These are phyloP conservation scores for Microbotryomycetes sp. DNA, from an alignment of 1,284 basidiomycete genomes.

Conservation along the genomic window DNA sequence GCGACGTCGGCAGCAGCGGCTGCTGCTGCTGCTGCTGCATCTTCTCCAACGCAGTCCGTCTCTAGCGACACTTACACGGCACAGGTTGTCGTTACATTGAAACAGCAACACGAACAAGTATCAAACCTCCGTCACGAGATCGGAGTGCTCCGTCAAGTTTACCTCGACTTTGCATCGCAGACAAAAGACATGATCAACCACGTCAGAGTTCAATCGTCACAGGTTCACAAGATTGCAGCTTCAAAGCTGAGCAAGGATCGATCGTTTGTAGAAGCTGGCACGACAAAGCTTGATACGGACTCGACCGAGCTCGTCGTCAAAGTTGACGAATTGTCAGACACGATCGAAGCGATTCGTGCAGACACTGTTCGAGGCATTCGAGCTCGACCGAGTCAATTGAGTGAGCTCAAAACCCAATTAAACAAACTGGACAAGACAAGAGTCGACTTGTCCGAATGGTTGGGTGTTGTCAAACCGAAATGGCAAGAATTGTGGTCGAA, in stretches of 20 bases:
- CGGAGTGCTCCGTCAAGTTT: conserved; percentile 86
- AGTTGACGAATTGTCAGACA: conserved; percentile 89
- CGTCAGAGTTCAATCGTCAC: conserved; percentile 72
- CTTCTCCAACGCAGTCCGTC: conserved; percentile 4
- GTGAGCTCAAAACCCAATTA: conserved; percentile 66
- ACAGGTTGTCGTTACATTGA: conserved; percentile 70
- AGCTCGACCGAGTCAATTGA: conserved; percentile 54
- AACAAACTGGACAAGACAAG: conserved; percentile 62
- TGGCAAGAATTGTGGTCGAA: conserved; percentile 99
- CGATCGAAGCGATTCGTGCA: conserved; percentile 80
- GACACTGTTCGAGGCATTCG: conserved; percentile 83
- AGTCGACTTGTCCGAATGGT: conserved; percentile 70
- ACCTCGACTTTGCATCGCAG: conserved; percentile 82
- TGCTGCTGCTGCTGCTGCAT: conserved; percentile 43
- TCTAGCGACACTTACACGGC: conserved; percentile 3
- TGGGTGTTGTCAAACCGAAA: conserved; percentile 83
- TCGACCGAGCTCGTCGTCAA: conserved; percentile 85
- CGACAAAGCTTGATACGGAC: conserved; percentile 76
- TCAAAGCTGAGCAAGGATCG: conserved; percentile 73
- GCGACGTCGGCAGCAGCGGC: conserved; percentile 41
- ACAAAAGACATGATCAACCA: conserved; percentile 75
- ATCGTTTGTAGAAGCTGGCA: conserved; percentile 83
- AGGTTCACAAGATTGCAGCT: conserved; percentile 75
- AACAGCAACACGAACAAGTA: conserved; percentile 87
- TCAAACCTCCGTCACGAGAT: conserved; percentile 87